Evolutionary conservation across 78 protist species (phyloP).

Genomic region (Carpediemonas membranifera): DNA sequence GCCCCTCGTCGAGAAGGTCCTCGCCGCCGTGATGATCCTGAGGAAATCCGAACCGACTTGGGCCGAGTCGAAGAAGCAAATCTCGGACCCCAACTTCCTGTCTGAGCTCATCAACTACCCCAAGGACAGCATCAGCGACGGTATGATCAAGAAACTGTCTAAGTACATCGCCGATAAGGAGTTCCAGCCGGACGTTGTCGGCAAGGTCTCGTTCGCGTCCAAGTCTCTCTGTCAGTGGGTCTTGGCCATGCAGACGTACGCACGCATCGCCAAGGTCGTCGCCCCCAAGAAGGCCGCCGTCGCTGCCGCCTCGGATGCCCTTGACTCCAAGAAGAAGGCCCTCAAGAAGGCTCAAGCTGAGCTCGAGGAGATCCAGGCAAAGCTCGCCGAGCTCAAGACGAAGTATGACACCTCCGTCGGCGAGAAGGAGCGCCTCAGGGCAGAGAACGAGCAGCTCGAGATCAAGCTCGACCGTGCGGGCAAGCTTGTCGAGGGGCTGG

Average conservation of each 20-base stretch:
- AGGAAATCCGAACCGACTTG: conserved; percentile 34
- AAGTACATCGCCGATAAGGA: conserved; percentile 17
- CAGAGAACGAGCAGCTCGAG: conserved; percentile 49
- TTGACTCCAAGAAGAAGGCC: background rate
- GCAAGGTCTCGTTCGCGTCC: conserved; percentile 40
- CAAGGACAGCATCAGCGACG: conserved; percentile 40
- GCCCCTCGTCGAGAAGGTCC: conserved; percentile 35
- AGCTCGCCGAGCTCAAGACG: conserved; percentile 17
- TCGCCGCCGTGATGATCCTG: conserved; percentile 63
- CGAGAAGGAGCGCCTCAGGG: conserved; percentile 33
- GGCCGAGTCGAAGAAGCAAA: conserved; percentile 51
- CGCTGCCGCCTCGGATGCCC: background rate
- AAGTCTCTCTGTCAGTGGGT: conserved; percentile 51
- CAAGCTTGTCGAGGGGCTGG: conserved; percentile 59
- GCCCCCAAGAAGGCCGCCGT: conserved; percentile 53
- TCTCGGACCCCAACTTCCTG: conserved; percentile 48
- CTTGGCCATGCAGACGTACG: conserved; percentile 42
- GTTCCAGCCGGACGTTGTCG: conserved; percentile 34
- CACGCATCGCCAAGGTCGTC: conserved; percentile 33
- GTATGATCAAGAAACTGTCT: conserved; percentile 18
- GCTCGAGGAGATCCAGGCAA: conserved; percentile 14
- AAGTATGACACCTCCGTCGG: conserved; percentile 3
- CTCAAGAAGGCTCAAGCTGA: conserved; percentile 22
- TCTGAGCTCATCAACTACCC: conserved; percentile 34
- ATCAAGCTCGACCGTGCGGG: conserved; percentile 56